Percentiles rank a stretch among this genome's conserved stretches.
phyloP scores from a whole-genome alignment of 164 flowering plant genomes.

The Warburgia ugandensis region DNA sequence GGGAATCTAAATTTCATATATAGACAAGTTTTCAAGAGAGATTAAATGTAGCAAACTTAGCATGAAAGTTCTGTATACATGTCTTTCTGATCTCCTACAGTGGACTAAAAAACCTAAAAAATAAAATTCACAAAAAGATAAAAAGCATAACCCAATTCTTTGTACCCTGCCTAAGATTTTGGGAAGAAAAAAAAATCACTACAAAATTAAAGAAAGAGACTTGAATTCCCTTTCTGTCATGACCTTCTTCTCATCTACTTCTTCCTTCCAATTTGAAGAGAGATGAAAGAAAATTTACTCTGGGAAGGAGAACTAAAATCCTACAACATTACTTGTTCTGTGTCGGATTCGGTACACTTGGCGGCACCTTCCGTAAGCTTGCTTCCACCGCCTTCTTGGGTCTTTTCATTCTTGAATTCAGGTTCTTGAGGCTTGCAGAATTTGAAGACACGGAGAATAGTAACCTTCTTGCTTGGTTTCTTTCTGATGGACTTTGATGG shows the following conservation, averaged over 20 bases:
- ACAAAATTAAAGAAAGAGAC: slow-evolving; percentile 10
- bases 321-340: slow-evolving; percentile 32
- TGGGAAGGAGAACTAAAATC: not conserved
- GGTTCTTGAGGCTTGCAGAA: slow-evolving; percentile 14
- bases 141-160: no score
- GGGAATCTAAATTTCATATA: no score
- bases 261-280: not conserved
- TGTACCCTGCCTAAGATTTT: no score
- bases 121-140: no score
- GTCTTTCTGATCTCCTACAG: no score
- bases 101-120: no score
- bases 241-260: slow-evolving; percentile 1
- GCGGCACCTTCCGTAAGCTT: slow-evolving; percentile 40
- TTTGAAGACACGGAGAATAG: slow-evolving; percentile 12
- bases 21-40: no score
- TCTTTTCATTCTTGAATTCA: slow-evolving; percentile 18
- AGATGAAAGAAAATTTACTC: not conserved
- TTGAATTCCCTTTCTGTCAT: not conserved
- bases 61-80: no score
- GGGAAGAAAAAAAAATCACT: not conserved
- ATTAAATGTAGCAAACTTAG: no score
- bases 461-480: slow-evolving; percentile 23
- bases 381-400: slow-evolving; percentile 55
- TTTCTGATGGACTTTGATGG: slow-evolving; percentile 9
- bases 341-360: slow-evolving; percentile 44